phyloP scores from a whole-genome alignment of 2,329 filamentous ascomycete genomes.

The Claviceps sp. region DNA sequence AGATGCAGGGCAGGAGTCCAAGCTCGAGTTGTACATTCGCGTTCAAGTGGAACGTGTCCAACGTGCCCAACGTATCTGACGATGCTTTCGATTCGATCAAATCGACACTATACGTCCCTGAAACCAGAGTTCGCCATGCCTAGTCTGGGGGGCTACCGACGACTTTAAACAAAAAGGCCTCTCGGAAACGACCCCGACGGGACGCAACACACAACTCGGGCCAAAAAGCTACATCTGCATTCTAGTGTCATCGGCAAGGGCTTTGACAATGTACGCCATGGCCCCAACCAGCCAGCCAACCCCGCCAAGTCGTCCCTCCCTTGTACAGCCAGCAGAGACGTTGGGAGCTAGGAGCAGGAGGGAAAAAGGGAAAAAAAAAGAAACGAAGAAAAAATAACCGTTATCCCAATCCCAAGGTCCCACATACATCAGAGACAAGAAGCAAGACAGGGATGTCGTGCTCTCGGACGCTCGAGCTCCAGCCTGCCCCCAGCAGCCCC shows the following conservation, averaged over 20 bases:
- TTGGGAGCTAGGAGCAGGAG: not conserved
- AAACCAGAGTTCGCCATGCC: not conserved
- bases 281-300: not conserved
- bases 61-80: not conserved
- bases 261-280: not conserved
- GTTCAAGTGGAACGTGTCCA: not conserved
- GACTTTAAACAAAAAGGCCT: conserved; percentile 2
- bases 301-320: not conserved
- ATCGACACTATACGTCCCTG: not conserved
- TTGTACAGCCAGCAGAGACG: not conserved
- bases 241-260: conserved; percentile 6
- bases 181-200: not conserved
- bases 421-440: not conserved
- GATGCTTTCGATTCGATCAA: no score
- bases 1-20: not conserved
- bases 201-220: not conserved
- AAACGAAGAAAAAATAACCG: not conserved
- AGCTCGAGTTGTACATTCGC: not conserved
- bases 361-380: not conserved
- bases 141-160: not conserved
- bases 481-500: not conserved
- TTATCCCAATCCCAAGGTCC: not conserved
- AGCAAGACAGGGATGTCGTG: conserved; percentile 2
- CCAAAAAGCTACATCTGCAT: conserved; percentile 3
- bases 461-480: conserved; percentile 3